These are phyloP conservation scores for Nidularia pulvinata DNA, from an alignment of 768 basidiomycete genomes.

Conservation along the genomic window DNA sequence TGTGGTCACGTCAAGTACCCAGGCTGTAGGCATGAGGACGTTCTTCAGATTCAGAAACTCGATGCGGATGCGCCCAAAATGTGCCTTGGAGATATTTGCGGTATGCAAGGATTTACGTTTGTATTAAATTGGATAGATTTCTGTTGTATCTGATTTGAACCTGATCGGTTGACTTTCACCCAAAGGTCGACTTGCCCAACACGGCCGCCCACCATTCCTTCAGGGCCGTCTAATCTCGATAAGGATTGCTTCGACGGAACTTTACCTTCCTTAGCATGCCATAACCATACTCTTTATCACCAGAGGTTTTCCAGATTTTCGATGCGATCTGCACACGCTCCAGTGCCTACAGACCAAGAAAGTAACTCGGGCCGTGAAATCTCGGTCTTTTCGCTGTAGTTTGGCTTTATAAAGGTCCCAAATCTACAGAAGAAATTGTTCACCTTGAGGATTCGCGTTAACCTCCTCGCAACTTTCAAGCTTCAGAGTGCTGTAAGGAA, in stretches of 20 bases:
- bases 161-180: constrained; percentile 1
- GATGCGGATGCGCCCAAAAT: neutral
- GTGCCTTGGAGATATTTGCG: neutral
- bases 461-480: constrained; percentile 3
- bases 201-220: neutral
- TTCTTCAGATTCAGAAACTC: neutral
- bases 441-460: neutral
- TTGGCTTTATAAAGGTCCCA: constrained; percentile 21
- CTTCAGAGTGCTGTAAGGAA: constrained; percentile 3
- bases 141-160: constrained; percentile 10
- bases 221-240: constrained; percentile 6
- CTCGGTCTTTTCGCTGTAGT: constrained; percentile 8
- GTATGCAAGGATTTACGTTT: neutral
- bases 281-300: constrained; percentile 6
- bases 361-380: constrained; percentile 13
- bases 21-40: neutral
- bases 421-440: no score
- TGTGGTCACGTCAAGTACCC: no score
- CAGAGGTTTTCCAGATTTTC: neutral
- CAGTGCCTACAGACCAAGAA: neutral
- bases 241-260: constrained; percentile 1
- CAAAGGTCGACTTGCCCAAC: neutral
- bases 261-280: constrained; percentile 2
- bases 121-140: constrained; percentile 3
- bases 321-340: neutral